Percentiles rank a stretch among this genome's conserved stretches.
phyloP scores from a whole-genome alignment of 495 filamentous ascomycete genomes.

The Tricharina praecox region DNA sequence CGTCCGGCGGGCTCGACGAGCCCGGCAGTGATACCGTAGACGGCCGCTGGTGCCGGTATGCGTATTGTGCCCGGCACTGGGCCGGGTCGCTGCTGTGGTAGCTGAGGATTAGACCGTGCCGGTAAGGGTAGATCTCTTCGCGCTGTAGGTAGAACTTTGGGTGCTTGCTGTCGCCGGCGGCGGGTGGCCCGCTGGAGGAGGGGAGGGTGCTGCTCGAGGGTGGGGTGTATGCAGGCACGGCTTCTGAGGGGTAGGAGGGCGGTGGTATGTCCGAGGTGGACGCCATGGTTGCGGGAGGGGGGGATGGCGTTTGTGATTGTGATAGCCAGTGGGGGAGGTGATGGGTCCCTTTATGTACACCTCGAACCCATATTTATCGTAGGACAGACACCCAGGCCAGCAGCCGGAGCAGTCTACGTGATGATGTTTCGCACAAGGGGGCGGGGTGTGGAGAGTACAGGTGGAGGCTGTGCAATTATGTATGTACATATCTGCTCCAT shows the following conservation, averaged over 20 bases:
- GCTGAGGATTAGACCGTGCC: not conserved
- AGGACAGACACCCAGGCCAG: too few species aligned
- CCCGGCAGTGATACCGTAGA: not conserved
- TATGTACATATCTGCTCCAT: too few species aligned
- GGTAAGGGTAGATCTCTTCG: not conserved
- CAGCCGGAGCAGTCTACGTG: too few species aligned
- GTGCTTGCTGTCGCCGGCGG: not conserved
- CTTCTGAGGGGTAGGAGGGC: constrained; percentile 1
- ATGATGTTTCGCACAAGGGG: too few species aligned
- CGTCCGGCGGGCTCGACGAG: not conserved
- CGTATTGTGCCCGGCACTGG: not conserved
- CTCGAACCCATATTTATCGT: too few species aligned
- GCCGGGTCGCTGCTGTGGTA: not conserved
- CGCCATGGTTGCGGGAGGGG: too few species aligned
- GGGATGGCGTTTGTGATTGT: too few species aligned
- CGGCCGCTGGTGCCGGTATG: not conserved
- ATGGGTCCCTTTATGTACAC: too few species aligned
- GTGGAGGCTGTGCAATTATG: too few species aligned
- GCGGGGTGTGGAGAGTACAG: too few species aligned
- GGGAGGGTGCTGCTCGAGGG: not conserved
- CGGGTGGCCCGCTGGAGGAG: not conserved
- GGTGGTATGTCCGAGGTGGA: too few species aligned
- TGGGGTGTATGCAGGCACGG: not conserved
- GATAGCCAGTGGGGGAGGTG: too few species aligned
- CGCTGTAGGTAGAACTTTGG: constrained; percentile 1